Evolutionary conservation across 371 early-diverging fungal genomes (phyloP), one percentile per base, ranked within the genome.

Genomic region (Caulochytrium protostelioides): DNA sequence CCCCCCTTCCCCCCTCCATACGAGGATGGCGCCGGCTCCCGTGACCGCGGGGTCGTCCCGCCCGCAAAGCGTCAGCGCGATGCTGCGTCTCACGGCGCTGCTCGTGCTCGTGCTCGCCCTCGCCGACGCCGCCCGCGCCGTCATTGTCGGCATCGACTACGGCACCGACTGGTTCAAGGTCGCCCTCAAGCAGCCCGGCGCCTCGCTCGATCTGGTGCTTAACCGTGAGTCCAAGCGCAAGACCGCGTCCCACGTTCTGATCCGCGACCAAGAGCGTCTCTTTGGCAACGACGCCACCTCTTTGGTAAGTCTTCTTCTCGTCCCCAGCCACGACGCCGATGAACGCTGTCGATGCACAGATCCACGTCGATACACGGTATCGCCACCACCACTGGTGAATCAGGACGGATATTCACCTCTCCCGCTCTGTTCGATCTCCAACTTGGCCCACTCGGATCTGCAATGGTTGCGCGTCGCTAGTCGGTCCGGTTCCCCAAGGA

Each of bases 81-180:
- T n/a, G n/a, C n/a, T n/a, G n/a, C n/a, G n/a, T n/a, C n/a, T n/a
- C n/a, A n/a, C n/a, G n/a, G n/a, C n/a, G n/a, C n/a, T n/a, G n/a
- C n/a, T n/a, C n/a, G n/a, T n/a, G n/a, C n/a, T n/a, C n/a, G n/a
- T n/a, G n/a, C n/a, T n/a, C n/a, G n/a, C n/a, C n/a, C n/a, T n/a
- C n/a, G n/a, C n/a, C n/a, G n/a, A n/a, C n/a, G n/a, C n/a, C n/a
- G n/a, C n/a, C n/a, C n/a, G n/a, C n/a, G 72, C 72, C 9, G 72
- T 75, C 10, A 86, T 92, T 26, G 75, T 92, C 52, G 83, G 87
- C 10, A 82, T 95, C 49, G 97, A 95, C 53, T 84, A 76, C 49
- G 97, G 97, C 34, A 74, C 82, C 0, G 86, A 91, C 38, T 91
- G 89, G 86, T 79, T 87, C 55, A 91, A 90, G 44, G 79, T 87